These are phyloP conservation scores for Chalaropsis ovoidea DNA, from an alignment of 2,329 filamentous ascomycete species.

Conservation along the genomic window DNA sequence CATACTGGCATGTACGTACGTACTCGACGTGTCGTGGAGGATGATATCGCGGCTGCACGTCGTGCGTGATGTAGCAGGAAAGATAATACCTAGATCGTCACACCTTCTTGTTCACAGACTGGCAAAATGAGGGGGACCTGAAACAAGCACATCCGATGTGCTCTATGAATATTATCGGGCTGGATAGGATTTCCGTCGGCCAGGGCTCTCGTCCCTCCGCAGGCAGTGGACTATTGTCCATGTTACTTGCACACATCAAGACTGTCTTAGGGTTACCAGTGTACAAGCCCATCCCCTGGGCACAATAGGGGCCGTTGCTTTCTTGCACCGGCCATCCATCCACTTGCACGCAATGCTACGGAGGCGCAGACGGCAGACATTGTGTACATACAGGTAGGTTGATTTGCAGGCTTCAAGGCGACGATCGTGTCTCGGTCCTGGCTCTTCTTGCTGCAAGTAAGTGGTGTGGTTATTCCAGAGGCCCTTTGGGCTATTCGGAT, in stretches of 20 bases:
- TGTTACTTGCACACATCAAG: not conserved
- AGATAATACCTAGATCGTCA: no score
- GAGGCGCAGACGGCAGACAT: no score
- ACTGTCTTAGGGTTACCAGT: not conserved
- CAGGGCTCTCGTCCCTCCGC: no score
- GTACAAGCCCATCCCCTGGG: not conserved
- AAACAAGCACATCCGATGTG: not conserved
- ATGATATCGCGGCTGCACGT: no score
- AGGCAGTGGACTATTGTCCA: not conserved
- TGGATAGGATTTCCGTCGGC: not conserved
- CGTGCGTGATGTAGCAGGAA: not conserved
- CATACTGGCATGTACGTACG: no score
- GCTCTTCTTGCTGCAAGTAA: not conserved
- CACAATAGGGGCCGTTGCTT: not conserved
- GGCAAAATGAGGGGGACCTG: not conserved
- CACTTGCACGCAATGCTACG: no score
- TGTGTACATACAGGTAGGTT: not conserved
- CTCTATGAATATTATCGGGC: not conserved
- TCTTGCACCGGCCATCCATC: not conserved
- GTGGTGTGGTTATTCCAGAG: not conserved
- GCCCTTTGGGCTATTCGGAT: conserved; percentile 8
- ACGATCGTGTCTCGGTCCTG: not conserved
- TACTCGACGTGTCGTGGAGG: no score
- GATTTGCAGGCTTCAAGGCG: not conserved
- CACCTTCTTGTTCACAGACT: not conserved